Evolutionary conservation across 176 grass and related monocot genomes (phyloP), one percentile per base, ranked within the genome.

Genomic region (Oryza coarctata): DNA sequence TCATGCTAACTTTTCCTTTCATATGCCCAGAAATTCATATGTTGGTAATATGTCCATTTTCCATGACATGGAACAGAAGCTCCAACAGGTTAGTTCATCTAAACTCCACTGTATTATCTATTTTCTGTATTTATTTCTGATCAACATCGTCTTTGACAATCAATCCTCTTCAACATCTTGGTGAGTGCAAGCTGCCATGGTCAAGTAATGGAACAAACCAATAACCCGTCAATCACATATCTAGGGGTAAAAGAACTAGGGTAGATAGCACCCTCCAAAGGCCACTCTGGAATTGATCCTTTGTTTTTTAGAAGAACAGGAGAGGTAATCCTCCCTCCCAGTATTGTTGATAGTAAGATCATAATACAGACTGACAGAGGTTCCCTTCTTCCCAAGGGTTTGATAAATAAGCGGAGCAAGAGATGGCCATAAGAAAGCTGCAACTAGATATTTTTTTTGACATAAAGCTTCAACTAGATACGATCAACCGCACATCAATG

Each of bases 31-130:
- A 83, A 91, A 87, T 27, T 99, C 96, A 30, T 95, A 92, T 78
- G 88, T 99, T 52, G 96, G 96, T 33, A 99, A 99, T 76, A 84
- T 99, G 58, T 87, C 83, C 22, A 1, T 99, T 82, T 99, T 99
- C 31, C 69, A 65, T 71, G 93, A 93, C 17, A 90, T 99, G 25
- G 96, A 99, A 86, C 82, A 91, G 79, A 91, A 95, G 81, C 82
- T 99, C 43, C 71, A 64, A 49, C 93, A 95, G 96, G 96, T 99
- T 34, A 57, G 38, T 82, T 77, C 25, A 61, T 86, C 83, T 89
- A 40, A 47, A 69, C 27, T 75, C 38, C 27, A 77, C 47, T 31
- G 9, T 22, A 39, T 49, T 67, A 63, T 30, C 17, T 9, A 5
- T 69, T 73, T 68, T 27, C 14, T 73, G n/a, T 31, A 32, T 33